Evolutionary conservation across 108 stramenopile genomes (phyloP), one percentile per base, ranked within the genome.

Genomic region (Cyclotella baltica): DNA sequence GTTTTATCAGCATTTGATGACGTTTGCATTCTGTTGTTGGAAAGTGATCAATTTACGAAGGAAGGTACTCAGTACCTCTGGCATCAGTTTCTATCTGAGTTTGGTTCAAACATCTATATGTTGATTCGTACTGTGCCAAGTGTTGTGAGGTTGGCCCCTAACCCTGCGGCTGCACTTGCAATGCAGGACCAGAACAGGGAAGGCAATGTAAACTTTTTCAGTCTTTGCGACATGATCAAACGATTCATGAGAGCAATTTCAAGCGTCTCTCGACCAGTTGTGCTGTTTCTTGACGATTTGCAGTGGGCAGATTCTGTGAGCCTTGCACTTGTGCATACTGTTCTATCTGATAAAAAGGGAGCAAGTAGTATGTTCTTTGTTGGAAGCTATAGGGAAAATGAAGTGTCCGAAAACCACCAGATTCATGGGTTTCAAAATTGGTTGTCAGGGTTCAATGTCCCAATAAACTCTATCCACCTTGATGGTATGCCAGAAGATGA

Each of bases 271-370:
- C 52, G 69, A 35, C 82, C 75, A 10, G 66, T 83, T 10, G 48
- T 83, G 62, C 48, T 83, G 22, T 72, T 76, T 62, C 29, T 83
- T 52, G 51, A 83, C 33, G 83, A 83, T 73, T 35, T 77, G 18
- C 72, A 83, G 61, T 83, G 83, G 83, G 57, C 63, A 36, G 83
- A 77, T 40, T 51, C 62, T 13, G 34, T 67, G 30, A 55, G 70
- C 15, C 53, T 83, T 46, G 61, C 30, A 30, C 34, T 83, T 19
- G 59, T 83, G 20, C 72, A 83, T 29, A 34, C 63, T 16, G 30
- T 83, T 20, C 76, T 83, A 0, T 77, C 71, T 56, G 72, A 83
- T 29, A 5, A 20, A 33, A 70, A 48, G 25, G 76, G 66, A 33
- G 47, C 15, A 23, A 63, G 29, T 66, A 46, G 63, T 23, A 6